Conservation (phyloP, 1,139 yeast genomes). For the Debaryomyces sp. region DNA sequence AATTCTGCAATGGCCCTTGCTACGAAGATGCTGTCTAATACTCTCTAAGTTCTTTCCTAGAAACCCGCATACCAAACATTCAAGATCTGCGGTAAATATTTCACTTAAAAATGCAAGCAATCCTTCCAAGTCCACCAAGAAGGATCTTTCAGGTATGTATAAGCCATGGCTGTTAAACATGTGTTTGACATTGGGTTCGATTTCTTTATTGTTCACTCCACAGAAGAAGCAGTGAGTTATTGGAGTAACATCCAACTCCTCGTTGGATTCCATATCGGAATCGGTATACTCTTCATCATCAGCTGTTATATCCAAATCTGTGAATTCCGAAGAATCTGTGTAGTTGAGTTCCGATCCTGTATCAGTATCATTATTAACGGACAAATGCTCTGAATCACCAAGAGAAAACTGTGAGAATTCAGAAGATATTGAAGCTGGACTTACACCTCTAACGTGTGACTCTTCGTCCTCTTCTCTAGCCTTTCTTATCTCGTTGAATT, state of each 20-base stretch:
- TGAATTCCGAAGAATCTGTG: constrained; percentile 44
- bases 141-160: constrained; percentile 52
- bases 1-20: constrained; percentile 57
- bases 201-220: constrained; percentile 36
- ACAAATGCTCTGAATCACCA: constrained; percentile 48
- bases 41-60: constrained; percentile 51
- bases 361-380: constrained; percentile 22
- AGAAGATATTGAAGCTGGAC: constrained; percentile 62
- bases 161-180: constrained; percentile 54
- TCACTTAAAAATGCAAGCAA: constrained; percentile 48
- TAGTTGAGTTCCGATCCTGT: constrained; percentile 54
- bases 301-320: constrained; percentile 31
- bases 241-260: constrained; percentile 30
- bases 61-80: constrained; percentile 58
- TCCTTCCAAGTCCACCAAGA: constrained; percentile 45
- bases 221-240: constrained; percentile 45
- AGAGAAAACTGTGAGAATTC: constrained; percentile 67
- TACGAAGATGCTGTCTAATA: constrained; percentile 52
- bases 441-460: constrained; percentile 32
- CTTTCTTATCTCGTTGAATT: constrained; percentile 12
- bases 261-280: constrained; percentile 24
- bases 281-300: constrained; percentile 24
- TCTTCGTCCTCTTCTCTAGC: constrained; percentile 13
- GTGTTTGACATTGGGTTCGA: constrained; percentile 49
- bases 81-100: constrained; percentile 44